Evolutionary conservation across 179 eudicot genomes (phyloP).

Genomic region (Spinacia oleracea): DNA sequence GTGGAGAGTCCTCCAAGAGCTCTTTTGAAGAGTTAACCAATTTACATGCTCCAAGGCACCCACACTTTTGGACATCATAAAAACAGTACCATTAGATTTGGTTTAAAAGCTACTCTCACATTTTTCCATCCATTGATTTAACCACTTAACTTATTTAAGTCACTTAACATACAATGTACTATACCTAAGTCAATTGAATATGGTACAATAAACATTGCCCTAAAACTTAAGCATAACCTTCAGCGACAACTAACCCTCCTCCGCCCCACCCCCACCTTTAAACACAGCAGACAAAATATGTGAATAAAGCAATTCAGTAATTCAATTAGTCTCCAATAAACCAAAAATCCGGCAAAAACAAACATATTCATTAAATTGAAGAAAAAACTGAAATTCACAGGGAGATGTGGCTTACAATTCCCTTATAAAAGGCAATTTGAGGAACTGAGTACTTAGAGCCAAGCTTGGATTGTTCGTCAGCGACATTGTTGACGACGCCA

Average conservation of each 20-base stretch:
- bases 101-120: background rate
- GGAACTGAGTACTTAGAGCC: constrained; percentile 80
- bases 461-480: constrained; percentile 87
- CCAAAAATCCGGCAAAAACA: background rate
- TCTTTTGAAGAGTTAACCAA: no score
- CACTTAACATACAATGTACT: background rate
- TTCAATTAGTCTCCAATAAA: background rate
- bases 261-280: background rate
- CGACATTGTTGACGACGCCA: constrained; percentile 85
- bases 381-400: background rate
- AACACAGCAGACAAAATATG: background rate
- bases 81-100: background rate
- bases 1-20: no score
- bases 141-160: background rate
- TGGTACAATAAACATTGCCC: background rate
- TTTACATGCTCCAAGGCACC: no score
- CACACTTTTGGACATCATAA: background rate
- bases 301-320: background rate
- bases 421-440: constrained; percentile 89
- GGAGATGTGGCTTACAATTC: constrained; percentile 60
- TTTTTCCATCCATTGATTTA: background rate
- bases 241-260: background rate
- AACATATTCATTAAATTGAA: background rate
- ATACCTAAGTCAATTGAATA: background rate
- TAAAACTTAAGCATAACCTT: background rate